These are phyloP conservation scores for Kurtzmaniella quercitrusa DNA, from an alignment of 1,139 yeast genomes.

Conservation along the genomic window DNA sequence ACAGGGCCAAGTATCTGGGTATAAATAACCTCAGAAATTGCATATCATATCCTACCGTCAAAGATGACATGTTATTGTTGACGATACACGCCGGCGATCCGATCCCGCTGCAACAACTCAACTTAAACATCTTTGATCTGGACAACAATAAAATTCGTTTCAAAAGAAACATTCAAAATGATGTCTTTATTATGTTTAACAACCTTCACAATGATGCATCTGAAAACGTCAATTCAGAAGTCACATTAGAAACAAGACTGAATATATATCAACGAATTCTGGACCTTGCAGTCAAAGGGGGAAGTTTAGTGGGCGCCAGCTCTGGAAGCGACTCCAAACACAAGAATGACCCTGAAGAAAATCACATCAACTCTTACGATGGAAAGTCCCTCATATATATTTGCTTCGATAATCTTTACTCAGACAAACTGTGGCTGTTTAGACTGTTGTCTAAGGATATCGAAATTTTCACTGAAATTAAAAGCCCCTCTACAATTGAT, in stretches of 20 bases:
- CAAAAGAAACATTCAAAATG: constrained; percentile 26
- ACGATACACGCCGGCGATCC: constrained; percentile 28
- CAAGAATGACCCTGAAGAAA: background rate
- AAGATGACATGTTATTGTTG: constrained; percentile 36
- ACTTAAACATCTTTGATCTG: constrained; percentile 36
- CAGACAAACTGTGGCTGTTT: constrained; percentile 44
- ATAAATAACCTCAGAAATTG: constrained; percentile 29
- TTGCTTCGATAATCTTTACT: constrained; percentile 42
- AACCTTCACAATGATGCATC: constrained; percentile 25
- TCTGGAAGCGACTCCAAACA: background rate
- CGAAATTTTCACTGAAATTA: constrained; percentile 31
- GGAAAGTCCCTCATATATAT: constrained; percentile 32
- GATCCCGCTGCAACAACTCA: constrained; percentile 31
- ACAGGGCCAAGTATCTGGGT: constrained; percentile 23
- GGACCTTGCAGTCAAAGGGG: constrained; percentile 4
- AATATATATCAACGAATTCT: constrained; percentile 5
- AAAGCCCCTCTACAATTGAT: constrained; percentile 29
- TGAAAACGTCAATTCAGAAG: background rate
- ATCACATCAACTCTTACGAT: constrained; percentile 17
- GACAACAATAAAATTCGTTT: constrained; percentile 32
- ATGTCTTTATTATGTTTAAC: constrained; percentile 32
- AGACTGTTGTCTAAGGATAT: constrained; percentile 30
- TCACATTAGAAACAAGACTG: constrained; percentile 1
- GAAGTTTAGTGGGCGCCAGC: background rate
- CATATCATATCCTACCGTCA: constrained; percentile 34